Evolutionary conservation across 179 eudicot species (phyloP).

Genomic region (Dionaea muscipula): DNA sequence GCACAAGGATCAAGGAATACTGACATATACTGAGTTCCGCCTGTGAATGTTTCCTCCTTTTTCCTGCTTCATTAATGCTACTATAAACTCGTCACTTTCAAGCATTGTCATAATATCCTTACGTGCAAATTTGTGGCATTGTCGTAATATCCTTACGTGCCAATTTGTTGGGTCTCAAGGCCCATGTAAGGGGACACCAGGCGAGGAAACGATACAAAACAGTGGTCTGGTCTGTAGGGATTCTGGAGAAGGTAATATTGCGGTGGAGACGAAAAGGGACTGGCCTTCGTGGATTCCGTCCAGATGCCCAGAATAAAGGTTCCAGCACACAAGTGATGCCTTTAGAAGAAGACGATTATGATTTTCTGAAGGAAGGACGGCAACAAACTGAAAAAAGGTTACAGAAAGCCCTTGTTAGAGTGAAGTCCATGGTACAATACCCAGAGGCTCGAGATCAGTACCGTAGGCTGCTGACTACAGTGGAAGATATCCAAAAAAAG

Average conservation of each 20-base stretch:
- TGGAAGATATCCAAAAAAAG: constrained; percentile 33
- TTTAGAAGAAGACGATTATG: constrained; percentile 57
- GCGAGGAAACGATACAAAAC: constrained; percentile 67
- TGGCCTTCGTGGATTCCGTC: constrained; percentile 69
- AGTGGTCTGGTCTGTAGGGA: constrained; percentile 79
- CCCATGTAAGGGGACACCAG: constrained; percentile 87
- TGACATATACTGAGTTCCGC: no score
- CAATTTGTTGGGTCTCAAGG: constrained; percentile 24
- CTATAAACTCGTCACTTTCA: no score
- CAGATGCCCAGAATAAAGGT: constrained; percentile 19
- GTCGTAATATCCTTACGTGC: background rate
- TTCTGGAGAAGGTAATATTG: constrained; percentile 73
- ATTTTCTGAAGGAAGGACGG: constrained; percentile 57
- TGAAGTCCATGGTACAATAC: constrained; percentile 75
- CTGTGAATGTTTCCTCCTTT: no score
- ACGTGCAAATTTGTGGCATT: no score
- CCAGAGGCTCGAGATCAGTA: constrained; percentile 80
- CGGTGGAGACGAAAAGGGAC: constrained; percentile 79
- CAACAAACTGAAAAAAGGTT: constrained; percentile 56
- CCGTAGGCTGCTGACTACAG: constrained; percentile 50
- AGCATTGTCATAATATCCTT: background rate
- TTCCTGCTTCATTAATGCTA: no score
- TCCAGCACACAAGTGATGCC: constrained; percentile 20
- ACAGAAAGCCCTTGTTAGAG: constrained; percentile 68
- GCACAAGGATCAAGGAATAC: no score